Conservation (phyloP, 2,329 filamentous ascomycete genomes). For the Penicillium sp. region DNA sequence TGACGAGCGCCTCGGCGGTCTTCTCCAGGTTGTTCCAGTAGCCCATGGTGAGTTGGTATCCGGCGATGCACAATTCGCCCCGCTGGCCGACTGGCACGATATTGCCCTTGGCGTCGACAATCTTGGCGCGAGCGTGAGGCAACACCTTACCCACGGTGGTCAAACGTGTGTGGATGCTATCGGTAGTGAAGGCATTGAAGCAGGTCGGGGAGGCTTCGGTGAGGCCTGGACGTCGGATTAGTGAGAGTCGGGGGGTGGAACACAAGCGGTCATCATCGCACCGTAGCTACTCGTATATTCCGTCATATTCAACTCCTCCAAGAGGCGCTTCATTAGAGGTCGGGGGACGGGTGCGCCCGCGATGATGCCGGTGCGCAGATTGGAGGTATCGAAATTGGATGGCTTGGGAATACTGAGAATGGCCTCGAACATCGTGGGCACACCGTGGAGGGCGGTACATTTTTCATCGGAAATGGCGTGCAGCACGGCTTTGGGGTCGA, state of each 20-base stretch:
- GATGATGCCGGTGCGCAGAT: slow-evolving; percentile 72
- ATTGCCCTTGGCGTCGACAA: slow-evolving; percentile 63
- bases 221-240: slow-evolving; percentile 46
- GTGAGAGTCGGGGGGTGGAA: background rate
- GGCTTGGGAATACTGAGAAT: slow-evolving; percentile 52
- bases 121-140: slow-evolving; percentile 74
- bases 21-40: slow-evolving; percentile 69
- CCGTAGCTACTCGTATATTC: slow-evolving; percentile 68
- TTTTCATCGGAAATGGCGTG: slow-evolving; percentile 64
- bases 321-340: slow-evolving; percentile 70
- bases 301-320: slow-evolving; percentile 69
- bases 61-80: slow-evolving; percentile 75
- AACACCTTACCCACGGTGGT: slow-evolving; percentile 73
- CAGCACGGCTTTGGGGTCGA: slow-evolving; percentile 66
- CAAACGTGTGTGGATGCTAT: slow-evolving; percentile 64
- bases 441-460: slow-evolving; percentile 75
- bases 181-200: slow-evolving; percentile 76
- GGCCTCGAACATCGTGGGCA: slow-evolving; percentile 81
- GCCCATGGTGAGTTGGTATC: slow-evolving; percentile 67
- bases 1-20: slow-evolving; percentile 68
- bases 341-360: slow-evolving; percentile 74
- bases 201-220: slow-evolving; percentile 78
- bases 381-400: slow-evolving; percentile 47
- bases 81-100: slow-evolving; percentile 65
- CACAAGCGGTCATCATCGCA: background rate